A percentile compares a stretch with the other conserved stretches of the same genome.
These are phyloP conservation scores for Aspergillus costaricaensis DNA, from an alignment of 2,329 filamentous ascomycete species.

Conservation along the genomic window DNA sequence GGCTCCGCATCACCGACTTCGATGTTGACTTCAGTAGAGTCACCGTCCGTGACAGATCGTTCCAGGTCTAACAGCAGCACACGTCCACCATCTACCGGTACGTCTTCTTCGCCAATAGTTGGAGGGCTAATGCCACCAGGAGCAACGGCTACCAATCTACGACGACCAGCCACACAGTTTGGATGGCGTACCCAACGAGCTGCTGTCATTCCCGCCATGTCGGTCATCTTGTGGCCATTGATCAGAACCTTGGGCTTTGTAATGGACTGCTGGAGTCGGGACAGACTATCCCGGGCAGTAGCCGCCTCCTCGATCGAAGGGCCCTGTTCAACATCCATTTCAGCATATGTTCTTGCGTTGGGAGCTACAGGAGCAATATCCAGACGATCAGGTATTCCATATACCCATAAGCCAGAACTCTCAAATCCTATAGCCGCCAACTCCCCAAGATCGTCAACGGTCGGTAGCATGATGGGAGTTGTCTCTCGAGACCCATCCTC, in stretches of 20 bases:
- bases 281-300: constrained; percentile 24
- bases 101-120: constrained; percentile 68
- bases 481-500: constrained; percentile 55
- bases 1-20: constrained; percentile 72
- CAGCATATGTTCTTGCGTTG: background rate
- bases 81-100: constrained; percentile 77
- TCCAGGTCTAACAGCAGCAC: constrained; percentile 74
- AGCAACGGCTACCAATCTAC: constrained; percentile 67
- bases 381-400: constrained; percentile 73
- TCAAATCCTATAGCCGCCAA: constrained; percentile 74
- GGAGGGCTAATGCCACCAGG: constrained; percentile 65
- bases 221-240: constrained; percentile 64
- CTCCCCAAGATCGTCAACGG: constrained; percentile 69
- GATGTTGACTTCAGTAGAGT: constrained; percentile 62
- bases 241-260: constrained; percentile 67
- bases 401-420: constrained; percentile 73
- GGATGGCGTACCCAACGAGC: constrained; percentile 71
- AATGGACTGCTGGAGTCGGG: constrained; percentile 38
- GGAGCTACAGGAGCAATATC: constrained; percentile 54
- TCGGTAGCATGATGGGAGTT: constrained; percentile 68
- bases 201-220: constrained; percentile 66
- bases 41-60: constrained; percentile 60
- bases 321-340: constrained; percentile 3
- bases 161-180: constrained; percentile 52
- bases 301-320: background rate